Evolutionary conservation across 2,329 filamentous ascomycete species (phyloP), one percentile per base, ranked within the genome.

Genomic region (Alternaria dauci): DNA sequence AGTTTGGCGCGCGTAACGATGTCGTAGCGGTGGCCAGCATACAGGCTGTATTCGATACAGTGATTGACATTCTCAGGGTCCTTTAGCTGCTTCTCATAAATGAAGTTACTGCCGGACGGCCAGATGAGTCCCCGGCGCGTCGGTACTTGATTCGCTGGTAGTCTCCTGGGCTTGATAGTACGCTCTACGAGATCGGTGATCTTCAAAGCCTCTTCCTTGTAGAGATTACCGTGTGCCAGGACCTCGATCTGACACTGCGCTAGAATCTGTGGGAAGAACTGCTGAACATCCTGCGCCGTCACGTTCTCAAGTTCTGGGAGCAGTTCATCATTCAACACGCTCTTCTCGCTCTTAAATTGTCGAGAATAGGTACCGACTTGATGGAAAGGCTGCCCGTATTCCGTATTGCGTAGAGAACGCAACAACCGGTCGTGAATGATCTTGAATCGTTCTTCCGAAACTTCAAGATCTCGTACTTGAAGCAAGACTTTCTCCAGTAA

Each of bases 151-250:
- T 88, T 86, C 43, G 86, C 85, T 4, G 93, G 91, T 18, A 98
- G 82, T 18, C 86, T 80, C 30, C 90, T 87, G 12, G 94, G 90
- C 76, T 91, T 90, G 47, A 99, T 80, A 0, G 87, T 92, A 6
- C 85, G 88, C 76, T 96, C 92, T 26, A 97, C 86, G 71, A 96
- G 86, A 66, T 95, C 88, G 0, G 92, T 94, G 75, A 97, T 86
- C 75, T 90, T 91, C 55, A 97, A 83, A 0, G 93, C 93, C 74
- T 99, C 95, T 76, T 96, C 93, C 80, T 94, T 96, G 83, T 96
- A 93, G 56, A 99, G 77, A 77, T 99, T 99, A 53, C 95, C 95
- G 71, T 97, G 94, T 0, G 90, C 91, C 58, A 97, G 87, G 3
- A 93, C 86, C 78, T 99, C 95, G 64, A 97, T 90, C 71, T 96